Evolutionary conservation across 108 stramenopile genomes (phyloP).

Genomic region (Chaetoceros tenuissimus): DNA sequence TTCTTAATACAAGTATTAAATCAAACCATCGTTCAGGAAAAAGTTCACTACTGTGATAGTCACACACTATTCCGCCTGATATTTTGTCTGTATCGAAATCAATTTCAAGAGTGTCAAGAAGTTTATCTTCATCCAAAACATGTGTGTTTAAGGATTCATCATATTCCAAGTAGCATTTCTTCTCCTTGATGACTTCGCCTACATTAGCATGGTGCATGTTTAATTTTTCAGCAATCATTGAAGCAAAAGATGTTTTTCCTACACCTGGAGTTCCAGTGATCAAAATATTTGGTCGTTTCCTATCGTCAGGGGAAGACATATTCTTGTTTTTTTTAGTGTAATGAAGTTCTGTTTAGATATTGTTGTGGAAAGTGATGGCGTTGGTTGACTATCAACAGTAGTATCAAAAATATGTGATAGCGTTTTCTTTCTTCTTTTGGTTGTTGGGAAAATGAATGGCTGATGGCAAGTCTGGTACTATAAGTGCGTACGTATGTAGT

Average conservation of each 20-base stretch:
- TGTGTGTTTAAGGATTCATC: conserved; percentile 83
- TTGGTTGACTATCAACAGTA: no score
- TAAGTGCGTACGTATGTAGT: no score
- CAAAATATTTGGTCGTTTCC: conserved; percentile 74
- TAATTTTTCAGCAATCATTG: conserved; percentile 47
- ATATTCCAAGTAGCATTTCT: conserved; percentile 77
- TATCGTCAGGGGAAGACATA: conserved; percentile 8
- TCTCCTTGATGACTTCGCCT: conserved; percentile 62
- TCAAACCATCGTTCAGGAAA: conserved; percentile 98
- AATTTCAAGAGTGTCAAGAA: conserved; percentile 76
- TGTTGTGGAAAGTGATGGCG: no score
- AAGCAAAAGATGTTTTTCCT: conserved; percentile 79
- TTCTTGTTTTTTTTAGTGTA: neutral
- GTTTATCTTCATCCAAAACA: conserved; percentile 88
- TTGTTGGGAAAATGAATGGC: no score
- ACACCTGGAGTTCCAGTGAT: conserved; percentile 91
- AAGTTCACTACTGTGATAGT: conserved; percentile 87
- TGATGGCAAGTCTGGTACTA: no score
- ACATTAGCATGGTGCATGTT: conserved; percentile 68
- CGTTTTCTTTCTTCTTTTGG: no score
- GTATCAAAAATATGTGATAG: no score
- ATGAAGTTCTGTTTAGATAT: neutral
- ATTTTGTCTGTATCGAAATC: conserved; percentile 57
- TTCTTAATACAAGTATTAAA: conserved; percentile 78
- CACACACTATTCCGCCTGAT: conserved; percentile 73